Base-by-base conservation (phyloP, 2,329 filamentous ascomycete species). In the Penicillium sp. region DNA sequence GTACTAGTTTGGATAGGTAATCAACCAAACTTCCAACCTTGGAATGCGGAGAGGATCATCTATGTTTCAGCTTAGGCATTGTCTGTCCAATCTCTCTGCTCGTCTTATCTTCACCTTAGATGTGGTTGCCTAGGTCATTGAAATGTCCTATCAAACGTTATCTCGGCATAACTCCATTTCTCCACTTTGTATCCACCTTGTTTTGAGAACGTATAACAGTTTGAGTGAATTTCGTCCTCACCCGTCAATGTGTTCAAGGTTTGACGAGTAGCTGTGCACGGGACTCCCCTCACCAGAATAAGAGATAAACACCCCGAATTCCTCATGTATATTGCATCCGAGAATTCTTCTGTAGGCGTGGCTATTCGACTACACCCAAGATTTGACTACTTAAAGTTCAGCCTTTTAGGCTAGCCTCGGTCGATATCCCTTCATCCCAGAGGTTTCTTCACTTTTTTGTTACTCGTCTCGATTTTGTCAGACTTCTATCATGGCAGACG, bases 401-500 rank as follows among this genome's bases (percentile, higher is more conserved):
- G 21, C 7, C 1, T 27, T 27, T 6, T 15, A 10, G 12, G 19
- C 29, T 2, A n/a, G 2, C 5, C 2, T 49, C 35, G 3, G 8
- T 25, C 13, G 2, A 38, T 15, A 19, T 9, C 7, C 19, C 6
- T 36, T 9, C 1, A 12, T n/a, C 8, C 8, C 4, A 35, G 19
- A 6, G 1, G 0, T 6, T 5, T 23, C 1, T 21, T 13, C 12
- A 13, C 3, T 9, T 0, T 15, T 33, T 33, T 15, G 8, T 33
- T 33, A 17, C 29, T 33, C 19, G 5, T 35, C 9, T 21, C 41
- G 7, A 29, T 25, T 25, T 47, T 29, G 17, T 29, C 21, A 17
- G 25, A 23, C 27, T 3, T n/a, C 13, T 9, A 42, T 19, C 21
- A 61, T 61, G 58, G 56, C 58, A 21, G 49, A 35, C 21, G 33